Percentiles rank a stretch among this genome's conserved stretches.
phyloP scores from a whole-genome alignment of 2,329 filamentous ascomycete species.

The Byssochlamys sp. region DNA sequence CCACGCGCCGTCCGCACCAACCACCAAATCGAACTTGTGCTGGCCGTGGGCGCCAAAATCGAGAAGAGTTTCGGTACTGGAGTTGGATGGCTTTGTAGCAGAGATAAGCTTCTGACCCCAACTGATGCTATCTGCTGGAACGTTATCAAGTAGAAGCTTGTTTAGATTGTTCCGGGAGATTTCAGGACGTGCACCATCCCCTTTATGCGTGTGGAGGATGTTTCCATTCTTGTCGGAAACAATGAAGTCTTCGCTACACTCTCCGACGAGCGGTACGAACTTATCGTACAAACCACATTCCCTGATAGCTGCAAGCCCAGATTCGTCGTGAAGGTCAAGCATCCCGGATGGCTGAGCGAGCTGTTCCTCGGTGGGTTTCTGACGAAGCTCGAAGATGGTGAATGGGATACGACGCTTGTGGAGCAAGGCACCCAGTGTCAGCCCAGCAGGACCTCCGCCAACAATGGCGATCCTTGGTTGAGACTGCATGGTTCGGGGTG shows the following conservation, averaged over 20 bases:
- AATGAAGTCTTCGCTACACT: no score
- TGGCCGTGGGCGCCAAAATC: neutral
- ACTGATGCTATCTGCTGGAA: no score
- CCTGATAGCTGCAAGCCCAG: neutral
- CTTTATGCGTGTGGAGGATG: no score
- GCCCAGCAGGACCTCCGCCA: slow-evolving; percentile 28
- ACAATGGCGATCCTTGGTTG: slow-evolving; percentile 25
- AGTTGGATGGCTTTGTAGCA: no score
- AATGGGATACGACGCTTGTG: slow-evolving; percentile 12
- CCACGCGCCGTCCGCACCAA: neutral
- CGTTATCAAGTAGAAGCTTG: no score
- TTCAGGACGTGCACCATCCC: no score
- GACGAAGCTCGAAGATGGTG: slow-evolving; percentile 19
- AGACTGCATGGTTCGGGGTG: no score
- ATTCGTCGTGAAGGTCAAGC: neutral
- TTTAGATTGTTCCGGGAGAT: no score
- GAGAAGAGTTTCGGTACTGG: neutral
- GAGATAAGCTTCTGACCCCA: no score
- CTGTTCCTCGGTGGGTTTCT: slow-evolving; percentile 16
- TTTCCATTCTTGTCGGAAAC: no score
- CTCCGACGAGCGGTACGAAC: neutral
- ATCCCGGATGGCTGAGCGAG: slow-evolving; percentile 7
- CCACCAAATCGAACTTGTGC: neutral
- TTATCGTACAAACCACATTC: neutral
- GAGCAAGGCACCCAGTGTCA: slow-evolving; percentile 16